A percentile compares a stretch with the other conserved stretches of the same genome.
phyloP scores from a whole-genome alignment of 331 rosid genomes.

The Acacia pycnantha region DNA sequence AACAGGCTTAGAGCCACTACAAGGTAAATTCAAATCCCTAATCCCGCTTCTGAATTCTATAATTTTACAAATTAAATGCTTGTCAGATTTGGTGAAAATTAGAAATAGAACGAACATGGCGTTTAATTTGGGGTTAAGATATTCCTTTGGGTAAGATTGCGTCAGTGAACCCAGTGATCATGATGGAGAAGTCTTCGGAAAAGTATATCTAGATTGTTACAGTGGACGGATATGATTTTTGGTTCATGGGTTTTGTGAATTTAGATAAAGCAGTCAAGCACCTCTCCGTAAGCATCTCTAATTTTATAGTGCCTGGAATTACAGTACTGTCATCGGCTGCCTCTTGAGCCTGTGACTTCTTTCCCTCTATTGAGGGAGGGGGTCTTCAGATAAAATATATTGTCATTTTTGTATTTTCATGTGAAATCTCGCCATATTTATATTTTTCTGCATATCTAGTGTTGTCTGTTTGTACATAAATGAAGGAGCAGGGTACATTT shows the following conservation, averaged over 20 bases:
- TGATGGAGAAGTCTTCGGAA: slow-evolving; percentile 63
- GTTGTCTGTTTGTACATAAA: neutral
- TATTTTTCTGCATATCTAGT: neutral
- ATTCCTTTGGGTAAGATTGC: slow-evolving; percentile 64
- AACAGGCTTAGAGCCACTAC: slow-evolving; percentile 74
- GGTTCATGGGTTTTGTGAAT: slow-evolving; percentile 94
- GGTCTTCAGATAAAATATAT: neutral
- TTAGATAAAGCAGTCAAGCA: slow-evolving; percentile 73
- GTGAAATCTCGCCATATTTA: neutral
- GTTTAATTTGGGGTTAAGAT: neutral
- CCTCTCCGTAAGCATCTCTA: slow-evolving; percentile 49
- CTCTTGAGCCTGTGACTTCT: slow-evolving; percentile 12
- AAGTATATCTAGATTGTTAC: slow-evolving; percentile 72
- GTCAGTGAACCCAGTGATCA: slow-evolving; percentile 54
- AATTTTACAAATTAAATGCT: neutral
- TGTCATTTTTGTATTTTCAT: too few relatives aligned
- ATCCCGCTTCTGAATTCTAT: slow-evolving; percentile 17
- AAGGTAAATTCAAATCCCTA: slow-evolving; percentile 42
- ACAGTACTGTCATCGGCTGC: slow-evolving; percentile 28
- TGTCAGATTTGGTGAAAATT: neutral
- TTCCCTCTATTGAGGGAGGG: too few relatives aligned
- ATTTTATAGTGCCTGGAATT: slow-evolving; percentile 47
- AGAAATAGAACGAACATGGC: neutral
- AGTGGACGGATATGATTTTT: slow-evolving; percentile 81
- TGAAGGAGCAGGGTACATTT: neutral